Percentiles rank a stretch among this genome's conserved stretches.
Evolutionary conservation across 257 asterid species (phyloP).

Genomic region (Solanum clarkiae): DNA sequence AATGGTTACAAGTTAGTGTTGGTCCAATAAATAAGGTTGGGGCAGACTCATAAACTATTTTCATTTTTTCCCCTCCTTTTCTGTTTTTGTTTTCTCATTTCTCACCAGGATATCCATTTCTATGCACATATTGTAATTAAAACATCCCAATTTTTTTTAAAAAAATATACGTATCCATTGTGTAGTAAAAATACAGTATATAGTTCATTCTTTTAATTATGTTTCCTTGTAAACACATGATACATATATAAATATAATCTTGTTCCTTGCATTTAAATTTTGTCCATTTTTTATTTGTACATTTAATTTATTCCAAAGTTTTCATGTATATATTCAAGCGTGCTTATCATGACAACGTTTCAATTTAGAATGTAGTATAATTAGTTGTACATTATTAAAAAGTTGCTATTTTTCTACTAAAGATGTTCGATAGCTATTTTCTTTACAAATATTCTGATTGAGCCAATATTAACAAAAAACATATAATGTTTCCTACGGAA

Average conservation of each 20-base stretch:
- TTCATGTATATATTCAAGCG: background rate
- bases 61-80: background rate
- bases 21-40: constrained; percentile 36
- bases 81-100: background rate
- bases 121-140: background rate
- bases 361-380: background rate
- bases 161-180: background rate
- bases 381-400: too few species aligned
- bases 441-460: too few species aligned
- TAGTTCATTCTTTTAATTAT: background rate
- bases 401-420: too few species aligned
- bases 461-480: too few species aligned
- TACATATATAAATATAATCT: background rate
- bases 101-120: background rate
- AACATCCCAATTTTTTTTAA: background rate
- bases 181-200: background rate
- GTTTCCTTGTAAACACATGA: background rate
- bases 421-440: too few species aligned
- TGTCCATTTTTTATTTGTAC: background rate
- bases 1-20: constrained; percentile 89
- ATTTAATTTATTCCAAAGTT: background rate
- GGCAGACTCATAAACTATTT: constrained; percentile 7
- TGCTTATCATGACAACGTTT: background rate
- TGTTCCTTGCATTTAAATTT: background rate
- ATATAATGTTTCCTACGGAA: too few species aligned